Conservation (phyloP, 2,329 filamentous ascomycete genomes). For the Pseudogymnoascus pannorum region DNA sequence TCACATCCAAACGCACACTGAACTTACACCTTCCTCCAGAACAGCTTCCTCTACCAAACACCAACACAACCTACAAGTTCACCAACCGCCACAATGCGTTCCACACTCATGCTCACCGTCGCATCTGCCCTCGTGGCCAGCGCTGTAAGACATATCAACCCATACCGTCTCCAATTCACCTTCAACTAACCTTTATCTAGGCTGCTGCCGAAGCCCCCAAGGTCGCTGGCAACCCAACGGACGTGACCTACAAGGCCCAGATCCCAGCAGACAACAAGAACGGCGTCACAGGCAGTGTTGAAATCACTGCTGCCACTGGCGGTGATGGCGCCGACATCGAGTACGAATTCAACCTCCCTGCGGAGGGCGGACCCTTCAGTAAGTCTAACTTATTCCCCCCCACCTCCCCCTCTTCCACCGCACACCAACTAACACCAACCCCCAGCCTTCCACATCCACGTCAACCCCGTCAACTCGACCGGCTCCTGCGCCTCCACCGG, state of each 20-base stretch:
- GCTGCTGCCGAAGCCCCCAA: not conserved
- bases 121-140: not conserved
- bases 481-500: slow-evolving; percentile 66
- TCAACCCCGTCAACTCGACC: slow-evolving; percentile 50
- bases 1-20: not conserved
- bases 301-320: slow-evolving; percentile 33
- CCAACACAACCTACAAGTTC: not conserved
- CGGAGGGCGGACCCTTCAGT: slow-evolving; percentile 46
- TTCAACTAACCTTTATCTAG: not conserved
- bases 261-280: not conserved
- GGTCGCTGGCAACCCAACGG: not conserved
- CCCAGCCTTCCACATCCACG: slow-evolving; percentile 69
- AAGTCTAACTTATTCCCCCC: not conserved
- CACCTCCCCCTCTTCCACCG: no score
- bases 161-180: not conserved
- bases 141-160: not conserved
- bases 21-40: not conserved
- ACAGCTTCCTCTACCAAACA: not conserved
- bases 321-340: slow-evolving; percentile 49
- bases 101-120: not conserved
- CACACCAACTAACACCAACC: not conserved
- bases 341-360: slow-evolving; percentile 48
- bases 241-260: not conserved
- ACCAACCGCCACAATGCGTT: not conserved
- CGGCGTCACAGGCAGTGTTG: slow-evolving; percentile 47